Evolutionary conservation across 2,329 filamentous ascomycete genomes (phyloP).

Genomic region (Fusarium veterinarium): DNA sequence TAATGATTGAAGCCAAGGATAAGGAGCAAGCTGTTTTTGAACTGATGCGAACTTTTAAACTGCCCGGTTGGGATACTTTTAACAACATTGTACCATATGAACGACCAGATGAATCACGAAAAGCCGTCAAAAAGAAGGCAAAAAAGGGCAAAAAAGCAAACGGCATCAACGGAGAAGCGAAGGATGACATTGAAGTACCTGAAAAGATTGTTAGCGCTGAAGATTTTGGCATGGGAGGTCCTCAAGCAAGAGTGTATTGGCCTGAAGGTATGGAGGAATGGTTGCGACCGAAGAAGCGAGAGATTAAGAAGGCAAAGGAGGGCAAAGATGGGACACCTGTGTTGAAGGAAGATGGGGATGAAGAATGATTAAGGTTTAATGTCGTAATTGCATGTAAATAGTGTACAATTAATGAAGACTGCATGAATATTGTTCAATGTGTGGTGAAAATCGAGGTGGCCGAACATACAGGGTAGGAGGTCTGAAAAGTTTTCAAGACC

Average conservation of each 20-base stretch:
- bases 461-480: constrained; percentile 11
- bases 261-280: constrained; percentile 90
- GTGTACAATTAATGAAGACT: not conserved
- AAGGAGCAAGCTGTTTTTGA: constrained; percentile 98
- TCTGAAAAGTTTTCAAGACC: constrained; percentile 25
- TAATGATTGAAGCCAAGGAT: constrained; percentile 99
- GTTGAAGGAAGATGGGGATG: constrained; percentile 36
- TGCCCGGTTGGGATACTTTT: constrained; percentile 81
- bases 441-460: not conserved
- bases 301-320: constrained; percentile 60
- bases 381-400: too few species aligned
- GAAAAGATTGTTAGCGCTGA: constrained; percentile 67
- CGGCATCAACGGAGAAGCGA: constrained; percentile 49
- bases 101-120: constrained; percentile 76
- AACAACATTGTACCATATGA: constrained; percentile 83
- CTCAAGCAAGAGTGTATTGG: constrained; percentile 88
- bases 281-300: constrained; percentile 82
- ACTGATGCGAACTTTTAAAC: constrained; percentile 86
- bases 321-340: constrained; percentile 47
- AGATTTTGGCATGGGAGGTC: constrained; percentile 88
- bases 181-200: constrained; percentile 52
- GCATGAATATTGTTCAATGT: not conserved
- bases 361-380: not conserved
- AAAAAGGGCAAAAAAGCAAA: constrained; percentile 53
- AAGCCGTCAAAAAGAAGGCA: constrained; percentile 55